These are phyloP conservation scores for Picochlorum sp. DNA, from an alignment of 139 green algal genomes.

Conservation along the genomic window DNA sequence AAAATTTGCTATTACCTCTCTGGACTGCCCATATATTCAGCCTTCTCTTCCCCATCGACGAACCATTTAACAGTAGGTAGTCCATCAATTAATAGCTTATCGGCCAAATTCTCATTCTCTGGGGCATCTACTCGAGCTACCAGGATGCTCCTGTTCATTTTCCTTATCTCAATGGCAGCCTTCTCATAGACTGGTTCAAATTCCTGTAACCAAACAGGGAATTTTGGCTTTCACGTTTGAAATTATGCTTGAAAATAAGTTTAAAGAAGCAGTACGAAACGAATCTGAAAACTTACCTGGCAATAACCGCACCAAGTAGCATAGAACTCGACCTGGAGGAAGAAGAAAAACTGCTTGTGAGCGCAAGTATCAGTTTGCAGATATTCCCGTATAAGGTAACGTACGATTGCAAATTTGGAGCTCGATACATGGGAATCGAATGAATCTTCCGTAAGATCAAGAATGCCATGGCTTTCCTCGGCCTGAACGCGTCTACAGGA, in stretches of 20 bases:
- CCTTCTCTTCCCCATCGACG: slow-evolving; percentile 54
- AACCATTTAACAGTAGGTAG: slow-evolving; percentile 87
- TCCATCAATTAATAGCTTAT: slow-evolving; percentile 45
- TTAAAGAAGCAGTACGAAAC: not conserved
- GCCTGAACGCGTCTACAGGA: no score
- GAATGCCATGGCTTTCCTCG: no score
- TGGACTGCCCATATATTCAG: slow-evolving; percentile 59
- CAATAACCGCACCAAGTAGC: not conserved
- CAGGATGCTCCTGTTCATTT: slow-evolving; percentile 28
- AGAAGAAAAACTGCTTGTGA: not conserved
- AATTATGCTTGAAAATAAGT: no score
- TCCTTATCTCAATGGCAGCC: slow-evolving; percentile 53
- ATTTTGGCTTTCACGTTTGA: no score
- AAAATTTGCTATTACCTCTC: not conserved
- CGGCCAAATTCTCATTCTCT: slow-evolving; percentile 39
- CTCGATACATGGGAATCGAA: no score
- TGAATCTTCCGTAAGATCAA: no score
- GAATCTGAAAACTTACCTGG: no score
- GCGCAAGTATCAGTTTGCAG: no score
- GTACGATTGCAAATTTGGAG: no score
- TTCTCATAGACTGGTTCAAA: slow-evolving; percentile 61
- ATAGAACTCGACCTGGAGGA: not conserved
- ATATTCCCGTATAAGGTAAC: no score
- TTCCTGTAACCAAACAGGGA: slow-evolving; percentile 3
- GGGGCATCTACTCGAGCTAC: slow-evolving; percentile 77